Conservation (phyloP, 1,284 basidiomycete genomes). For the Leucoagaricus sp. region DNA sequence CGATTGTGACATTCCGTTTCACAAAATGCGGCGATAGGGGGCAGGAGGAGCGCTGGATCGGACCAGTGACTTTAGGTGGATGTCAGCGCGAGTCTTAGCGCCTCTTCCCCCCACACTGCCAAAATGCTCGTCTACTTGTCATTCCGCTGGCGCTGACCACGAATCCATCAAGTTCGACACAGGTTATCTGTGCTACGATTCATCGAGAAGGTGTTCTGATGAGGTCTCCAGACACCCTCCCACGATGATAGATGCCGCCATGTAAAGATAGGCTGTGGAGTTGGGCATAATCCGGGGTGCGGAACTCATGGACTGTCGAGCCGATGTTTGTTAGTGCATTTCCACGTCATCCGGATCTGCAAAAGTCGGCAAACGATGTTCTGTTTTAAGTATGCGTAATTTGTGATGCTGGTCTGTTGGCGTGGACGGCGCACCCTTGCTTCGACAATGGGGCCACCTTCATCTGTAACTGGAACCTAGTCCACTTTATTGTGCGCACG, state of each 20-base stretch:
- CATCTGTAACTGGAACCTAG: too few species aligned
- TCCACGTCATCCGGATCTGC: background rate
- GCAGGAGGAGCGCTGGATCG: background rate
- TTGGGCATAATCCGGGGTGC: conserved; percentile 1
- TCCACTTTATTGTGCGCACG: too few species aligned
- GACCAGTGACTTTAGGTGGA: background rate
- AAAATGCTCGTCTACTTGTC: background rate
- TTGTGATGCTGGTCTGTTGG: background rate
- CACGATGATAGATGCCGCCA: conserved; percentile 3
- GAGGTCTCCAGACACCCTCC: conserved; percentile 4
- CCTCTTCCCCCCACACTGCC: background rate
- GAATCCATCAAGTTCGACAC: conserved; percentile 9
- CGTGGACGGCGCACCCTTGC: too few species aligned
- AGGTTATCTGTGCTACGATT: background rate
- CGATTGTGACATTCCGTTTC: background rate
- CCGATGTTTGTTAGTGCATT: conserved; percentile 9
- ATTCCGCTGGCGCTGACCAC: background rate
- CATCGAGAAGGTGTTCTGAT: conserved; percentile 4
- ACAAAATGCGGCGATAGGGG: background rate
- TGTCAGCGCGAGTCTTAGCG: background rate
- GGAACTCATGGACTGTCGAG: background rate
- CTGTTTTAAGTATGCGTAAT: background rate
- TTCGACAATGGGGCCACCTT: too few species aligned
- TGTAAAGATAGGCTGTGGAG: conserved; percentile 10
- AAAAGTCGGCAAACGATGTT: background rate